Percentiles rank a stretch among this genome's conserved stretches.
phyloP scores from a whole-genome alignment of 2,329 filamentous ascomycete genomes.

The Penicillium italicum region DNA sequence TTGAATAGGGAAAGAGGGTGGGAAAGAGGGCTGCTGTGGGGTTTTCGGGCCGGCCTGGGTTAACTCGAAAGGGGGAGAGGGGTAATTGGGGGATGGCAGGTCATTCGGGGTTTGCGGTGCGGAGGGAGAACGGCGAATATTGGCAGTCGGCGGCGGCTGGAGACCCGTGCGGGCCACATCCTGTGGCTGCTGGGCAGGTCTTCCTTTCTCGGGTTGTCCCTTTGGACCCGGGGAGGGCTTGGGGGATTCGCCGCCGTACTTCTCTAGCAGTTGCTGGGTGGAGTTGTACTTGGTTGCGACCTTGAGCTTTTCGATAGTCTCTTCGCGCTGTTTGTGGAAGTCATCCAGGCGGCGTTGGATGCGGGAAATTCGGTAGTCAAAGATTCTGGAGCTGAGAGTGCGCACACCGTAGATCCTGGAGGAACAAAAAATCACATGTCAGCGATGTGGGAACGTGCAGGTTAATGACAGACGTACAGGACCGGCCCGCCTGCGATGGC shows the following conservation, averaged over 20 bases:
- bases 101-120: conserved; percentile 10
- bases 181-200: conserved; percentile 24
- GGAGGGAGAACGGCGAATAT: conserved; percentile 47
- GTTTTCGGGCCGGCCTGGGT: conserved; percentile 12
- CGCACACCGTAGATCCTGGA: conserved; percentile 75
- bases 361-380: conserved; percentile 73
- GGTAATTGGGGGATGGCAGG: conserved; percentile 25
- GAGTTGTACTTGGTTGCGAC: conserved; percentile 94
- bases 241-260: conserved; percentile 72
- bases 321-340: conserved; percentile 72
- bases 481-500: conserved; percentile 74
- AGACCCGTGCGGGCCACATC: conserved; percentile 50
- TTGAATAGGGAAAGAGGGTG: conserved; percentile 14
- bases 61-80: conserved; percentile 30
- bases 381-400: conserved; percentile 64
- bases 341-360: conserved; percentile 67
- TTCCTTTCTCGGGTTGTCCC: conserved; percentile 21
- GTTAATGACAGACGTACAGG: conserved; percentile 53
- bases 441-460: background rate
- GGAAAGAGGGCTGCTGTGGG: conserved; percentile 10
- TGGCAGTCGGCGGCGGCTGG: conserved; percentile 62
- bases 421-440: conserved; percentile 20
- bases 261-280: conserved; percentile 86
- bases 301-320: conserved; percentile 91
- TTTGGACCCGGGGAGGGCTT: conserved; percentile 28